Base-by-base conservation (phyloP, 73 alveolate species). In the Diophrys appendiculata region DNA sequence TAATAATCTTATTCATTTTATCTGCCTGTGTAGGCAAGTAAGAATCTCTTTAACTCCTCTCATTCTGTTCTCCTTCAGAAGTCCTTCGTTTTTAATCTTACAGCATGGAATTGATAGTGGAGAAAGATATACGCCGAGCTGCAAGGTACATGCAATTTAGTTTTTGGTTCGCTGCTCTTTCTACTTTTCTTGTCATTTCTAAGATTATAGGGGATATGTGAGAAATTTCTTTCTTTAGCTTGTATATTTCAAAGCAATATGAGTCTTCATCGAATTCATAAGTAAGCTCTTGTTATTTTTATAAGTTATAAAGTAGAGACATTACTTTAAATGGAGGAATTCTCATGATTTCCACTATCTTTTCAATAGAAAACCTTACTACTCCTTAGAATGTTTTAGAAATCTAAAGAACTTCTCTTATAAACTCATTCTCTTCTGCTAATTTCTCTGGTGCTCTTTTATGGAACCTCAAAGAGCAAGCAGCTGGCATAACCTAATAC, bases 81-180 rank as follows among this genome's bases (percentile, higher is more conserved):
- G 29, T 23, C 54, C 89, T 13, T 2, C 43, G 26, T 75, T 72
- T 26, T 29, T 26, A 3, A 28, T 14, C 53, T 67, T 25, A 28
- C 54, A 25, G 25, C 75, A 23, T 67, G 24, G 1, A 25, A 5
- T 80, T 89, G 13, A 87, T 84, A 14, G 75, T 35, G 24, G 77
- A 64, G 52, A 74, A 54, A 23, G 83, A 31, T 25, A 87, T 76
- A 26, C 28, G 80, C 32, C 94, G 70, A 8, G 94, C 87, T 0
- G 78, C 94, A 34, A 87, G 65, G 88, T 80, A 87, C 75, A 87
- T 87, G 72, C 89, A 80, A 65, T 87, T 87, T 22, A 87, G 84
- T 65, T 87, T 87, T 53, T 65, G 29, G 34, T 78, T 68, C 72
- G 73, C 68, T 55, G 54, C 54, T 32, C 76, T 77, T 75, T 87